Base-by-base conservation (phyloP, 495 filamentous ascomycete genomes). In the Hypoxylon lienhwacheense region DNA sequence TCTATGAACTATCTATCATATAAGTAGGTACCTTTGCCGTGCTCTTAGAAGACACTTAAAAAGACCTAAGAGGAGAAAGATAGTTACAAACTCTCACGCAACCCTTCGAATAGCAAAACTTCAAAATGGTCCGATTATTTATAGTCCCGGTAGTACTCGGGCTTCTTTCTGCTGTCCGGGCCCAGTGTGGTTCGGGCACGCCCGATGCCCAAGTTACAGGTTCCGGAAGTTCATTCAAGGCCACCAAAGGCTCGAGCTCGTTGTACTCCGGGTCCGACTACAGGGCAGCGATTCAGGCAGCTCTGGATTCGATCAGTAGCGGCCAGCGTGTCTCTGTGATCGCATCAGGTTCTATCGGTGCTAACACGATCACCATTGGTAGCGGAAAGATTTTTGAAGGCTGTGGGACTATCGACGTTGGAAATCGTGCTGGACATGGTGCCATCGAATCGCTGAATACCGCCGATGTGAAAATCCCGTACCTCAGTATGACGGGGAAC, bases 241-340 rank as follows among this genome's bases (percentile, higher is more conserved):
- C 74, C 10, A 61, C 42, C 21, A 63, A 59, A 19, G 70, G 68
- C 44, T 61, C 56, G 6, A 66, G 22, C 1, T 12, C 46, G 2
- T 56, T 75, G 12, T 77, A 77, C 48, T 57, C 66, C 1, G 73
- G 73, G 7, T 69, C 68, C 32, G 72, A 77, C 62, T 77, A 77
- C 59, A 66, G 66, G 17, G 62, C 60, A 0, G 74, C 74, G 15
- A 73, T 77, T 55, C 73, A 76, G 24, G 53, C 68, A 0, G 74
- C 73, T 0, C 57, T 84, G n/a, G 58, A 72, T 35, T 62, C 74
- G 11, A 78, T 77, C 12, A 78, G 79, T 57, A 39, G 73, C 7
- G 81, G 80, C 34, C 74, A 75, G 40, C 74, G 78, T 16, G 73
- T 85, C 35, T 80, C 82, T 47, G 74, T 87, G 34, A 77, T 86